Percentiles rank a stretch among this genome's conserved stretches.
phyloP scores from a whole-genome alignment of 2,329 filamentous ascomycete genomes.

The Xylariaceae sp. region DNA sequence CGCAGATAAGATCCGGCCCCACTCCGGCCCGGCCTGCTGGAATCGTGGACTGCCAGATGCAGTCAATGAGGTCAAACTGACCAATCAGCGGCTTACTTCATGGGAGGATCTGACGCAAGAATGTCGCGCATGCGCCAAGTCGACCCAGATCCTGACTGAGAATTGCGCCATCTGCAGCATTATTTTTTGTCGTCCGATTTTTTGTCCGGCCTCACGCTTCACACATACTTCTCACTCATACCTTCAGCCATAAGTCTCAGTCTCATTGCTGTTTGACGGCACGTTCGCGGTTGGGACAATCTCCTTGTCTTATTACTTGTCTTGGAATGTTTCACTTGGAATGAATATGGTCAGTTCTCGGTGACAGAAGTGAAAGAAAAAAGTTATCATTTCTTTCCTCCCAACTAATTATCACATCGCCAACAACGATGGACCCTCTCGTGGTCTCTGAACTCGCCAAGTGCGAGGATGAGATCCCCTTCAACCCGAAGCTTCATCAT shows the following conservation, averaged over 20 bases:
- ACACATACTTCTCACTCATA: not conserved
- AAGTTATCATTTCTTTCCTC: not conserved
- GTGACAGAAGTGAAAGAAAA: not conserved
- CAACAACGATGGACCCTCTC: slow-evolving; percentile 26
- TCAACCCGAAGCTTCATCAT: slow-evolving; percentile 68
- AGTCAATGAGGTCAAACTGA: not conserved
- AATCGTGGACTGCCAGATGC: not conserved
- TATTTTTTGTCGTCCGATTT: not conserved
- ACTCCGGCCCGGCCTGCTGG: slow-evolving; percentile 4
- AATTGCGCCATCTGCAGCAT: slow-evolving; percentile 1
- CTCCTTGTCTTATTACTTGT: not conserved
- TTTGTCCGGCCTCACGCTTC: not conserved
- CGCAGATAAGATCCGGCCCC: not conserved
- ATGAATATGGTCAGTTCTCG: not conserved
- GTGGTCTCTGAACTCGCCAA: slow-evolving; percentile 25
- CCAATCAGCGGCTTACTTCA: slow-evolving; percentile 10
- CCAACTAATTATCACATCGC: not conserved
- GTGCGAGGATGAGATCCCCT: slow-evolving; percentile 50
- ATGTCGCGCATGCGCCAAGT: slow-evolving; percentile 15
- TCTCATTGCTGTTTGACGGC: not conserved
- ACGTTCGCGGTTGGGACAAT: not conserved
- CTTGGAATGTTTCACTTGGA: not conserved
- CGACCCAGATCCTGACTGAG: not conserved
- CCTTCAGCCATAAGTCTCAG: not conserved
- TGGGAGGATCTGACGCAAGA: slow-evolving; percentile 5